Percentiles rank a stretch among this genome's conserved stretches.
phyloP scores from a whole-genome alignment of 106 monocot species.

The Dioscorea dumetorum region DNA sequence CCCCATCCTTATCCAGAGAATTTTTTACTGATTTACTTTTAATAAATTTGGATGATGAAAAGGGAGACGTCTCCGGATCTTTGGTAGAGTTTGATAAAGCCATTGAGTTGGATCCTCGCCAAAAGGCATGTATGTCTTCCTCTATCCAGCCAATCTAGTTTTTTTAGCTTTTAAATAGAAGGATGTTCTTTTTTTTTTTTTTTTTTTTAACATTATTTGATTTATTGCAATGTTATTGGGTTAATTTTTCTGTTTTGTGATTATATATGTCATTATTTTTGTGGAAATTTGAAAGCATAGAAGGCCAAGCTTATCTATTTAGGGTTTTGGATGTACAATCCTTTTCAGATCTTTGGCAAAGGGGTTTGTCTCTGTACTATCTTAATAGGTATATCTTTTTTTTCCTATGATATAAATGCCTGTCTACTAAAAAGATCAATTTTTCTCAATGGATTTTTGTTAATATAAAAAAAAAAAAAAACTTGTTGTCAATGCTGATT shows the following conservation, averaged over 20 bases:
- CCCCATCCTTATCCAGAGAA: neutral
- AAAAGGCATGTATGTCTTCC: slow-evolving; percentile 64
- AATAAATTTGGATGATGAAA: neutral
- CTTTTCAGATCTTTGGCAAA: slow-evolving; percentile 88
- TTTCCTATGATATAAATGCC: neutral
- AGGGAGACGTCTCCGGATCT: slow-evolving; percentile 88
- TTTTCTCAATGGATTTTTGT: neutral
- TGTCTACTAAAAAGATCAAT: neutral
- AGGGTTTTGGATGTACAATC: neutral
- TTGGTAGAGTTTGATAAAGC: slow-evolving; percentile 78
- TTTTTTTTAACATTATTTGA: too few relatives aligned
- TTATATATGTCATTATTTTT: too few relatives aligned
- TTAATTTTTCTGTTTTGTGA: too few relatives aligned
- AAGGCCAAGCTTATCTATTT: too few relatives aligned
- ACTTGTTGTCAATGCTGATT: neutral
- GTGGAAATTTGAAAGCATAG: too few relatives aligned
- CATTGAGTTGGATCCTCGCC: slow-evolving; percentile 77
- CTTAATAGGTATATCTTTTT: slow-evolving; percentile 47
- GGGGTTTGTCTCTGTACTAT: slow-evolving; percentile 90
- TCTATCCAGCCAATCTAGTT: too few relatives aligned
- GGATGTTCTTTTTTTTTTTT: too few relatives aligned
- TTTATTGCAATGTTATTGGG: too few relatives aligned
- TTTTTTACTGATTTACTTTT: neutral
- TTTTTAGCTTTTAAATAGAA: too few relatives aligned
- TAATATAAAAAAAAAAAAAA: neutral